These are phyloP conservation scores for Dipodascus albidus DNA, from an alignment of 805 yeast species.

Conservation along the genomic window DNA sequence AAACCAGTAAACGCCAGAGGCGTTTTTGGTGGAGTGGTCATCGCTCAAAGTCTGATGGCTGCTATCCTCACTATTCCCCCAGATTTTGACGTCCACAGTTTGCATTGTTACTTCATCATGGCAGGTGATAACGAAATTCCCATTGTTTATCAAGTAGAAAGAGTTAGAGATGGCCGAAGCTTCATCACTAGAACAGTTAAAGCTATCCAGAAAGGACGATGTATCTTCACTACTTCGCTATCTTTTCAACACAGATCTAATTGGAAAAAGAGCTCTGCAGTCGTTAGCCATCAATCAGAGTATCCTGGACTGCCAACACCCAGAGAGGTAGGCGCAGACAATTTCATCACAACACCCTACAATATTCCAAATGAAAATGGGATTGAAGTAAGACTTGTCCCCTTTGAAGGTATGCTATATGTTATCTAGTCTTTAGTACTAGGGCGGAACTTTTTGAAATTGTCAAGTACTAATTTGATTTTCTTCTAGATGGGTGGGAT, in stretches of 20 bases:
- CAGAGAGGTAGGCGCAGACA: not conserved
- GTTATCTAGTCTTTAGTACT: not conserved
- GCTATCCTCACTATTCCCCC: conserved; percentile 9
- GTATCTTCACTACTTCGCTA: conserved; percentile 40
- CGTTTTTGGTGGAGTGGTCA: conserved; percentile 12
- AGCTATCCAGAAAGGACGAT: conserved; percentile 39
- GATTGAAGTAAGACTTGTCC: not conserved
- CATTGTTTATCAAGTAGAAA: conserved; percentile 41
- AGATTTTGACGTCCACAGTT: conserved; percentile 8
- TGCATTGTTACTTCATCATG: conserved; percentile 12
- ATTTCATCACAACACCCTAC: not conserved
- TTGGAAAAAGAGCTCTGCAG: not conserved
- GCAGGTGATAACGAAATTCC: conserved; percentile 20
- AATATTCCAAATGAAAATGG: not conserved
- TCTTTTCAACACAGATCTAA: conserved; percentile 29
- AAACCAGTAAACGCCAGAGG: conserved; percentile 12
- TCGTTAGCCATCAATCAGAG: not conserved
- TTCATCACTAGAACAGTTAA: conserved; percentile 40
- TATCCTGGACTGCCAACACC: not conserved
- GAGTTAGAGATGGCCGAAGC: conserved; percentile 40
- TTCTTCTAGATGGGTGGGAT: conserved; percentile 4
- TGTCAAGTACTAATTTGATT: too few species aligned
- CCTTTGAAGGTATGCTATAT: not conserved
- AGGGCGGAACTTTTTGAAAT: too few species aligned
- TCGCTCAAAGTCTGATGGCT: conserved; percentile 11